Base-by-base conservation (phyloP, 2,329 filamentous ascomycete genomes). In the Fusarium graminum region DNA sequence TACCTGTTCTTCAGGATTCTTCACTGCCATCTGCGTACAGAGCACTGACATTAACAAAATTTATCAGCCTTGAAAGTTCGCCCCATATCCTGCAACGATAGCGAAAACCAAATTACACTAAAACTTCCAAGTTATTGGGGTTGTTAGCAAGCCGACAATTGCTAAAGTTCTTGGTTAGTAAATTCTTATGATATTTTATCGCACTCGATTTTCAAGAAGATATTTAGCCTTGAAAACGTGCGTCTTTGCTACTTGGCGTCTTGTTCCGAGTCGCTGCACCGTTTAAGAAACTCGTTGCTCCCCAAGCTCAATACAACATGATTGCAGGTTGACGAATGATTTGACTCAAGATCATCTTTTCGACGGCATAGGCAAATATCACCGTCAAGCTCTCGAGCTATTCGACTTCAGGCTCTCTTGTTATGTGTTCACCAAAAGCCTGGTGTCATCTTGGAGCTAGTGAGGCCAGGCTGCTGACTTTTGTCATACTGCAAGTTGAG, bases 41-140 rank as follows among this genome's bases (percentile, higher is more conserved):
- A 6, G 22, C 22, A 22, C 22, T 22, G 22, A 6, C 22, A 22
- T 22, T 22, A 22, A 22, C 22, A 6, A 22, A 22, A 22, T 22
- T 22, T 4, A 22, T 22, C 22, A 22, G 22, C 22, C 22, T 22
- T 22, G 22, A 22, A 6, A 22, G 22, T 22, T 22, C 22, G 22
- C 6, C 22, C 22, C 22, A 6, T 22, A 22, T 22, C 22, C 22
- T 22, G 6, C 92, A 78, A 97, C 96, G 26, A 82, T 82, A 29
- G 94, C 84, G 81, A 97, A 97, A 83, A 94, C 95, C 74, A 85
- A 88, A 76, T 97, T 97, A 70, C 84, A 85, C 19, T 86, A 84
- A 57, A 97, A 87, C 91, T 76, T 96, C 92, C 59, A 97, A 92
- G 57, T 97, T 90, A 76, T 97, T 97, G 80, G 95, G 89, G 56